Conservation (phyloP, 2,329 filamentous ascomycete genomes). For the Talaromyces amestolkiae region DNA sequence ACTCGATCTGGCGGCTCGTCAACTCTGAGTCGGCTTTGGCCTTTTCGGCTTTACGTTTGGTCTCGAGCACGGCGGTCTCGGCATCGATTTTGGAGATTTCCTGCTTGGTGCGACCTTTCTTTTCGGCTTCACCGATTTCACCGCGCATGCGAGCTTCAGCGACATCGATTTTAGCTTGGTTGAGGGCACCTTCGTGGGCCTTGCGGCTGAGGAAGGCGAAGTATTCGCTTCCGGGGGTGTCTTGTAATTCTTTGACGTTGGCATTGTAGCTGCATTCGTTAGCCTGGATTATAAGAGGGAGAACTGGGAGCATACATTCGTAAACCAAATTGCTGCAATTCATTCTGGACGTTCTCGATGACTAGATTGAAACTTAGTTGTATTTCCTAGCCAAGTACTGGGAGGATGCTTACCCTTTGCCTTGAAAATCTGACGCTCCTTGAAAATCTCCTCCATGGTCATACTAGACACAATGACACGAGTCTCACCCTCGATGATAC, state of each 20-base stretch:
- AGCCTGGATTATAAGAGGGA: not conserved
- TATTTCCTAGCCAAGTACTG: not conserved
- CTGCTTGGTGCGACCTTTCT: conserved; percentile 76
- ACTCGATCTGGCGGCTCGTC: conserved; percentile 67
- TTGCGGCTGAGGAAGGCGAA: conserved; percentile 79
- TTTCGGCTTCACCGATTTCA: conserved; percentile 65
- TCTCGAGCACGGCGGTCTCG: conserved; percentile 79
- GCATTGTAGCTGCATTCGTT: conserved; percentile 57
- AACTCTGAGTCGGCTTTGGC: conserved; percentile 74
- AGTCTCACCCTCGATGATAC: conserved; percentile 86
- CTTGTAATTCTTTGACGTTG: conserved; percentile 83
- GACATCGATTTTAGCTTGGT: conserved; percentile 68
- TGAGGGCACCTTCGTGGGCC: conserved; percentile 79
- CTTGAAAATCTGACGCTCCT: conserved; percentile 74
- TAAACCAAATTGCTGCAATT: conserved; percentile 77
- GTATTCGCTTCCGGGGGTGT: conserved; percentile 77
- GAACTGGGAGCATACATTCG: conserved; percentile 53
- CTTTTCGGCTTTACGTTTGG: conserved; percentile 78
- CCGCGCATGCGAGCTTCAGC: conserved; percentile 62
- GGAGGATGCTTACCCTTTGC: conserved; percentile 50
- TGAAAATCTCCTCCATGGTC: conserved; percentile 92
- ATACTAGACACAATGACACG: conserved; percentile 78
- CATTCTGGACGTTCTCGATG: conserved; percentile 71
- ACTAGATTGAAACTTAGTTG: conserved; percentile 39
- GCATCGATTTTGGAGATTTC: conserved; percentile 86